phyloP scores from a whole-genome alignment of 495 filamentous ascomycete species.

The Trichoderma virens region DNA sequence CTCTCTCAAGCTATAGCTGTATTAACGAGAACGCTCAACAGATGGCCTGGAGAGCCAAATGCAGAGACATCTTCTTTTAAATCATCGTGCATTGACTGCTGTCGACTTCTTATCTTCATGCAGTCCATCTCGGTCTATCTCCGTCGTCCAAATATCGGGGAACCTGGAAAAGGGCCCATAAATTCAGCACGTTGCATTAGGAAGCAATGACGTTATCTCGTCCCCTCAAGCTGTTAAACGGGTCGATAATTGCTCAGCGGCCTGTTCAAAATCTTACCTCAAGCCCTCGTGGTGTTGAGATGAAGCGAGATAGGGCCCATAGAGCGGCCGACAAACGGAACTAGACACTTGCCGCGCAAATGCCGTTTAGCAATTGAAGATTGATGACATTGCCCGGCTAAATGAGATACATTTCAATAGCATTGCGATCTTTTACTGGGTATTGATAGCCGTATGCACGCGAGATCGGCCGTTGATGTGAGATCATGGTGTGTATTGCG shows the following conservation, averaged over 20 bases:
- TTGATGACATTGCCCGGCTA: background rate
- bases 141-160: slow-evolving; percentile 34
- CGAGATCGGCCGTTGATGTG: slow-evolving; percentile 9
- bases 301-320: background rate
- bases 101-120: background rate
- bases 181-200: background rate
- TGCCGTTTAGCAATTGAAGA: background rate
- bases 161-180: slow-evolving; percentile 1
- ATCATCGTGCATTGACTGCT: background rate
- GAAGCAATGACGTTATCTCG: slow-evolving; percentile 2
- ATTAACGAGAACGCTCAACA: too few species aligned
- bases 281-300: background rate
- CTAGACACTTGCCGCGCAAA: background rate
- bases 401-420: background rate
- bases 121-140: slow-evolving; percentile 26
- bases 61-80: background rate
- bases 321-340: background rate
- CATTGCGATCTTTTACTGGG: background rate
- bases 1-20: background rate
- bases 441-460: background rate
- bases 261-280: background rate
- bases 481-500: slow-evolving; percentile 8
- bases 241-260: background rate
- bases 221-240: background rate
- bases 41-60: background rate